phyloP scores from a whole-genome alignment of 306 rosid genomes.

The Trichosanthes truncata region DNA sequence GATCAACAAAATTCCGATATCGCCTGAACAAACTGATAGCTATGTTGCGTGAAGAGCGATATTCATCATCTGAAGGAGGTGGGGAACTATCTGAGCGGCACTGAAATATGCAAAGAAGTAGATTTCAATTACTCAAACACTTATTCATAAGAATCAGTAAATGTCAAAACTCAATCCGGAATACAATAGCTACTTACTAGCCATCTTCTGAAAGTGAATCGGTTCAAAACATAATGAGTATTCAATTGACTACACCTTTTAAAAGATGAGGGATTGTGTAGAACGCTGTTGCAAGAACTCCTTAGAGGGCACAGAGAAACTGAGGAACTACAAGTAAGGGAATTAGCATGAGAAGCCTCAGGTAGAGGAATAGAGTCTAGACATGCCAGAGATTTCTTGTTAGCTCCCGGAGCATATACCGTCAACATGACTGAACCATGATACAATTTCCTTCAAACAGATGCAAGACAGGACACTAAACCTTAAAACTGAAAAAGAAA shows the following conservation, averaged over 20 bases:
- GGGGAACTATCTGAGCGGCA: slow-evolving; percentile 53
- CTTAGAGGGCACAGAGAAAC: slow-evolving; percentile 21
- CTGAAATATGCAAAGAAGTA: slow-evolving; percentile 18
- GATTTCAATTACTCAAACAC: neutral
- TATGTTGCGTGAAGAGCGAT: slow-evolving; percentile 89
- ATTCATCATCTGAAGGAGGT: slow-evolving; percentile 64
- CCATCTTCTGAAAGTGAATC: slow-evolving; percentile 48
- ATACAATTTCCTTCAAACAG: slow-evolving; percentile 30
- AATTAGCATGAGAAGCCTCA: slow-evolving; percentile 46
- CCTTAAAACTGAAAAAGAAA: neutral
- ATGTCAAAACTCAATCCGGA: neutral
- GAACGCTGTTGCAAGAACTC: slow-evolving; percentile 22
- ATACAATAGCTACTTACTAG: slow-evolving; percentile 37
- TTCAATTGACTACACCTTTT: slow-evolving; percentile 45
- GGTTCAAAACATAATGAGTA: slow-evolving; percentile 39
- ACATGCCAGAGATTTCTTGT: slow-evolving; percentile 24
- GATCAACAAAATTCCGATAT: slow-evolving; percentile 67
- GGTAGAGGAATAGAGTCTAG: slow-evolving; percentile 27
- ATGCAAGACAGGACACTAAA: neutral
- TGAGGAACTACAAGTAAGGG: slow-evolving; percentile 15
- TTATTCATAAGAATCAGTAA: neutral
- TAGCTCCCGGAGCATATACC: slow-evolving; percentile 49
- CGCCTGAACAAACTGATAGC: slow-evolving; percentile 82
- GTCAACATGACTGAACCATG: slow-evolving; percentile 79
- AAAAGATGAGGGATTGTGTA: slow-evolving; percentile 31